Conservation (phyloP, 2,329 filamentous ascomycete species). For the Fusarium torreyae region DNA sequence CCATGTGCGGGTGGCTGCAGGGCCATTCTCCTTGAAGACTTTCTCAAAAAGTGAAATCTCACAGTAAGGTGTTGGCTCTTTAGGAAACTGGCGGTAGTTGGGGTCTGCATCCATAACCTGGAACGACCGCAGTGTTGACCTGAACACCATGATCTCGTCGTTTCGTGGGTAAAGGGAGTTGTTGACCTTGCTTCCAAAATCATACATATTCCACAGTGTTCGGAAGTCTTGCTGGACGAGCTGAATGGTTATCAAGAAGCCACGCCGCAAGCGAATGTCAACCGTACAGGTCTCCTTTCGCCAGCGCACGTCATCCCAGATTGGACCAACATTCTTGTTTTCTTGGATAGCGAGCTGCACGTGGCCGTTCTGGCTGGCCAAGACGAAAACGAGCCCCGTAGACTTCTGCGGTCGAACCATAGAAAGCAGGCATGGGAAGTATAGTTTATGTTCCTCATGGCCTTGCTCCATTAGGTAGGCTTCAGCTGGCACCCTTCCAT, state of each 20-base stretch:
- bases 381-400: slow-evolving; percentile 77
- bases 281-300: slow-evolving; percentile 76
- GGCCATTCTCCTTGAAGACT: slow-evolving; percentile 76
- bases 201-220: slow-evolving; percentile 85
- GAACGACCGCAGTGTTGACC: slow-evolving; percentile 78
- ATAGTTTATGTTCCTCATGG: slow-evolving; percentile 75
- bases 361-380: slow-evolving; percentile 85
- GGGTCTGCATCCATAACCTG: slow-evolving; percentile 84
- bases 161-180: slow-evolving; percentile 76
- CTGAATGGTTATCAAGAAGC: slow-evolving; percentile 80
- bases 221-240: slow-evolving; percentile 84
- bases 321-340: slow-evolving; percentile 76
- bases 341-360: slow-evolving; percentile 82
- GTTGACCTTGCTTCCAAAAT: slow-evolving; percentile 85
- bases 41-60: slow-evolving; percentile 83
- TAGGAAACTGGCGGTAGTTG: slow-evolving; percentile 80
- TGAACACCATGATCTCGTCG: slow-evolving; percentile 80
- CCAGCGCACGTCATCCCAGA: slow-evolving; percentile 89
- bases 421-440: slow-evolving; percentile 82
- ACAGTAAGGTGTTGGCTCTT: slow-evolving; percentile 80
- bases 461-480: slow-evolving; percentile 82
- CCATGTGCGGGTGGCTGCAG: slow-evolving; percentile 78
- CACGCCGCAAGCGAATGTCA: slow-evolving; percentile 79
- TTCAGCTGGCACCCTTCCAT: slow-evolving; percentile 82
- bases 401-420: slow-evolving; percentile 79